Conservation (phyloP, 371 early-diverging fungal genomes). For the Mucor saturninus region DNA sequence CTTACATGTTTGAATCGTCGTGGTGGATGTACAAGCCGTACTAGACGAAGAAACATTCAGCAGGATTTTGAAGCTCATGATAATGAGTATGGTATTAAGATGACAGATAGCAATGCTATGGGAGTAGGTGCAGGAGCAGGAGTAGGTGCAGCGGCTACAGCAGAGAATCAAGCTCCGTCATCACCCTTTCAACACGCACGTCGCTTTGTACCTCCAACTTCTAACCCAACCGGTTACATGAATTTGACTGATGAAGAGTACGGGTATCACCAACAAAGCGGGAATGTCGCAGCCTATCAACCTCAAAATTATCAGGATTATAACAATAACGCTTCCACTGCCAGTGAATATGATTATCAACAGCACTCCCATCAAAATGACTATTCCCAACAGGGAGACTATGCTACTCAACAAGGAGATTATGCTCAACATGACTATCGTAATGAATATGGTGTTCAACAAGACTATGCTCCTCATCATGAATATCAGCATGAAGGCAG, state of each 20-base stretch:
- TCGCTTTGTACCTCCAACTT: slow-evolving; percentile 38
- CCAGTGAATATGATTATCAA: slow-evolving; percentile 9
- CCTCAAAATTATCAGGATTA: slow-evolving; percentile 17
- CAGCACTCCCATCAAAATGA: slow-evolving; percentile 14
- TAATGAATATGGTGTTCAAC: slow-evolving; percentile 6
- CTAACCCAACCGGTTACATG: slow-evolving; percentile 32
- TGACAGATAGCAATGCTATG: slow-evolving; percentile 11
- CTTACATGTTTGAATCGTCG: slow-evolving; percentile 31
- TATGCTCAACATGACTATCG: slow-evolving; percentile 4
- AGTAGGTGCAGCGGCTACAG: slow-evolving; percentile 8
- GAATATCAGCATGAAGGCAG: slow-evolving; percentile 1
- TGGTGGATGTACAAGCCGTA: slow-evolving; percentile 40
- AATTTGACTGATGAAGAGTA: slow-evolving; percentile 37
- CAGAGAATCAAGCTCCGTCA: slow-evolving; percentile 20
- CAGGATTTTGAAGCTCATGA: slow-evolving; percentile 13
- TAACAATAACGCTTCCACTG: neutral
- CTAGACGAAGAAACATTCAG: slow-evolving; percentile 21
- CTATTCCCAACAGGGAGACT: slow-evolving; percentile 5
- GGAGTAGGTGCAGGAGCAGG: neutral
- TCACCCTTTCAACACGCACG: slow-evolving; percentile 42
- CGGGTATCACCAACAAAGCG: slow-evolving; percentile 22
- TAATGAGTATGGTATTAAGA: slow-evolving; percentile 17
- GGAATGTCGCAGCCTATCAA: neutral
- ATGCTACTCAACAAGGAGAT: neutral
- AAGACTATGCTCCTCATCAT: slow-evolving; percentile 6